Conservation (phyloP, 1,284 basidiomycete species). For the Mycosarcoma maydis region DNA sequence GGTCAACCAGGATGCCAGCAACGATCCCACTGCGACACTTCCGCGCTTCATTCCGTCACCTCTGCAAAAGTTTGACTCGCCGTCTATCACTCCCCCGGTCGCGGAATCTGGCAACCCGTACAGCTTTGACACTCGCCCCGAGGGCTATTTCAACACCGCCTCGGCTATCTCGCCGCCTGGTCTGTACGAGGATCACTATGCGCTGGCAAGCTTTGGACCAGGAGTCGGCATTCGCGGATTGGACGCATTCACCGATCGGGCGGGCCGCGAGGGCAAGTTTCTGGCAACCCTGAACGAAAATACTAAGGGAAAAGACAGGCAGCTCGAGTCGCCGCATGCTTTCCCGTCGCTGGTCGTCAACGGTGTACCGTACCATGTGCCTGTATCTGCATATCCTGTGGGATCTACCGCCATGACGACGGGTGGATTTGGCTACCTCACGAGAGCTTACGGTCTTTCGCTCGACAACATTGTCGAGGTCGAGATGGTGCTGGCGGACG, state of each 20-base stretch:
- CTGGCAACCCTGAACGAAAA: conserved; percentile 16
- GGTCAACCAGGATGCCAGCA: conserved; percentile 32
- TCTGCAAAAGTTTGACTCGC: conserved; percentile 31
- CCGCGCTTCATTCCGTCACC: conserved; percentile 45
- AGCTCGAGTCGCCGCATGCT: conserved; percentile 5
- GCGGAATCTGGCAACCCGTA: conserved; percentile 18
- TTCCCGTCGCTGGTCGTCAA: conserved; percentile 36
- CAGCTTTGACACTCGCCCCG: conserved; percentile 28
- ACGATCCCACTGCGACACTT: conserved; percentile 18
- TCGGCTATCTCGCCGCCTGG: conserved; percentile 46
- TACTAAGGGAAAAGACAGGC: conserved; percentile 37
- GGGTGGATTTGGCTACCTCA: conserved; percentile 88
- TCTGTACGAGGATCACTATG: conserved; percentile 47
- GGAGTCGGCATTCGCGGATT: conserved; percentile 51
- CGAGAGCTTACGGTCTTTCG: conserved; percentile 78
- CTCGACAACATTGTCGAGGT: conserved; percentile 59
- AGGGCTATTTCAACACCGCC: conserved; percentile 12
- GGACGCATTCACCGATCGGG: conserved; percentile 54
- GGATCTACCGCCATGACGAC: conserved; percentile 83
- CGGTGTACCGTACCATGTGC: conserved; percentile 58
- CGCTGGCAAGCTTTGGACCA: conserved; percentile 52
- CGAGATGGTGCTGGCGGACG: conserved; percentile 63
- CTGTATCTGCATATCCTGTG: conserved; percentile 70
- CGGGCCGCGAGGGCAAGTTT: conserved; percentile 47
- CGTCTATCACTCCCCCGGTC: conserved; percentile 22